Percentiles rank a stretch among this genome's conserved stretches.
These are phyloP conservation scores for Macrophomina phaseolina DNA, from an alignment of 2,329 filamentous ascomycete species.

Conservation along the genomic window DNA sequence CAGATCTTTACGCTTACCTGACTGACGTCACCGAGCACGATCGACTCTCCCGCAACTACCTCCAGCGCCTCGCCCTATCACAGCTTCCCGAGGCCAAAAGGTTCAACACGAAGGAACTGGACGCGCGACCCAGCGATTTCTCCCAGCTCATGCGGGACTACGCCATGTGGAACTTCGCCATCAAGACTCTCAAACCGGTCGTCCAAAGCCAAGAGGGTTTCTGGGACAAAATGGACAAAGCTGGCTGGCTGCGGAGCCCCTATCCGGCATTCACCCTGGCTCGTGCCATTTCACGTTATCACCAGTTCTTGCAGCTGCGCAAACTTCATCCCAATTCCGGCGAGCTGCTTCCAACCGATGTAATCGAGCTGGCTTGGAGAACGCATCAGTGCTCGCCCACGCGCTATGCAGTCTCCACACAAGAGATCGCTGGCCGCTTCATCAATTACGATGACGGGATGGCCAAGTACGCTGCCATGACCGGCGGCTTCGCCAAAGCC, in stretches of 20 bases:
- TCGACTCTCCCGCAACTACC: slow-evolving; percentile 18
- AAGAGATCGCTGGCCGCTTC: slow-evolving; percentile 32
- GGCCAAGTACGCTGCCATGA: slow-evolving; percentile 33
- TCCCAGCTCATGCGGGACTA: slow-evolving; percentile 21
- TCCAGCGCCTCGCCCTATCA: slow-evolving; percentile 17
- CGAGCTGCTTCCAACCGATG: slow-evolving; percentile 49
- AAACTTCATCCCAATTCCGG: slow-evolving; percentile 33
- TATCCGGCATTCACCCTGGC: slow-evolving; percentile 42
- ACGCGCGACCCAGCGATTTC: slow-evolving; percentile 20
- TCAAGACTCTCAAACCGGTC: slow-evolving; percentile 37
- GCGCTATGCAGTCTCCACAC: slow-evolving; percentile 34
- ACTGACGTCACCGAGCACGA: slow-evolving; percentile 13
- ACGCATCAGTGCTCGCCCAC: slow-evolving; percentile 49
- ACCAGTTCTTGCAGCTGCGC: slow-evolving; percentile 46
- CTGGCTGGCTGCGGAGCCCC: slow-evolving; percentile 50
- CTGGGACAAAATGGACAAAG: slow-evolving; percentile 49
- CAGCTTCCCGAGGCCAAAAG: slow-evolving; percentile 13
- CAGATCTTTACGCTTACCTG: slow-evolving; percentile 11
- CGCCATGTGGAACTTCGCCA: slow-evolving; percentile 15
- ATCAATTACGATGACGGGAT: slow-evolving; percentile 52
- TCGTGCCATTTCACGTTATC: slow-evolving; percentile 47
- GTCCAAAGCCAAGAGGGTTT: slow-evolving; percentile 48
- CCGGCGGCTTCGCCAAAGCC: slow-evolving; percentile 39
- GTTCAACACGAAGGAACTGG: slow-evolving; percentile 15
- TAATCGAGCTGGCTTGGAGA: slow-evolving; percentile 54